A percentile compares a stretch with the other conserved stretches of the same genome.
These are phyloP conservation scores for Babjeviella inositovora DNA, from an alignment of 805 yeast genomes.

Conservation along the genomic window DNA sequence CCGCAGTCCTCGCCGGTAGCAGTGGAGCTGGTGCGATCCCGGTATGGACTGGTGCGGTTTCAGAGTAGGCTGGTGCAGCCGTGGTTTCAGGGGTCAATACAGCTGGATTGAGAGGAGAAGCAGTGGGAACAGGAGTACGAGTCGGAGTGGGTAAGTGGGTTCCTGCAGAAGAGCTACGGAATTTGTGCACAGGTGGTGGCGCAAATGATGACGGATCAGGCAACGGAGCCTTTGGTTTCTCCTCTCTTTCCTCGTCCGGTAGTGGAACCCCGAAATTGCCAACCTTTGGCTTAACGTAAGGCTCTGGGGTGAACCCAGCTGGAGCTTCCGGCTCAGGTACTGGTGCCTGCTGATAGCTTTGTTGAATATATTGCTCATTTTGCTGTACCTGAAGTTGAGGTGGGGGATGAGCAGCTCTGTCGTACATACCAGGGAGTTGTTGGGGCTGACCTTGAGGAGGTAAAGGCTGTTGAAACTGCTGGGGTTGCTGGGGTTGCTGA, in stretches of 20 bases:
- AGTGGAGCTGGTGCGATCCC: too few species aligned
- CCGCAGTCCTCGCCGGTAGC: too few species aligned
- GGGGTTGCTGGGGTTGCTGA: slow-evolving; percentile 4
- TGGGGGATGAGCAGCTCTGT: slow-evolving; percentile 2
- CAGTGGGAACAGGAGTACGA: slow-evolving; percentile 15
- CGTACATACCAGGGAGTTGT: slow-evolving; percentile 1
- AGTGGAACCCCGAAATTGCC: slow-evolving; percentile 3
- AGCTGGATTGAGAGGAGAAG: slow-evolving; percentile 22
- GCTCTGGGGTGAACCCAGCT: slow-evolving; percentile 1
- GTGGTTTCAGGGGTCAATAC: slow-evolving; percentile 16
- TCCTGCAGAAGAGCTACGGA: slow-evolving; percentile 6
- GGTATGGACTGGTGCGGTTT: too few species aligned
- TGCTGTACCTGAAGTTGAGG: slow-evolving; percentile 7
- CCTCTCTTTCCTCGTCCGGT: slow-evolving; percentile 2
- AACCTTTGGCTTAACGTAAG: background rate
- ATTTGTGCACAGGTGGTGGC: slow-evolving; percentile 22
- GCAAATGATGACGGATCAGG: slow-evolving; percentile 19
- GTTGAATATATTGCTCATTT: slow-evolving; percentile 4
- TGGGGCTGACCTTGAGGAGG: slow-evolving; percentile 3
- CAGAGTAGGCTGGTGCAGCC: slow-evolving; percentile 4
- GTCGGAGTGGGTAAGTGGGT: too few species aligned
- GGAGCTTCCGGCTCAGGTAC: slow-evolving; percentile 1
- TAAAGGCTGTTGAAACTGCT: slow-evolving; percentile 3
- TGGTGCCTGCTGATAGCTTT: slow-evolving; percentile 1
- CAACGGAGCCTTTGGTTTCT: slow-evolving; percentile 8